phyloP scores from a whole-genome alignment of 2,329 filamentous ascomycete genomes.

The Talaromyces funiculosus region DNA sequence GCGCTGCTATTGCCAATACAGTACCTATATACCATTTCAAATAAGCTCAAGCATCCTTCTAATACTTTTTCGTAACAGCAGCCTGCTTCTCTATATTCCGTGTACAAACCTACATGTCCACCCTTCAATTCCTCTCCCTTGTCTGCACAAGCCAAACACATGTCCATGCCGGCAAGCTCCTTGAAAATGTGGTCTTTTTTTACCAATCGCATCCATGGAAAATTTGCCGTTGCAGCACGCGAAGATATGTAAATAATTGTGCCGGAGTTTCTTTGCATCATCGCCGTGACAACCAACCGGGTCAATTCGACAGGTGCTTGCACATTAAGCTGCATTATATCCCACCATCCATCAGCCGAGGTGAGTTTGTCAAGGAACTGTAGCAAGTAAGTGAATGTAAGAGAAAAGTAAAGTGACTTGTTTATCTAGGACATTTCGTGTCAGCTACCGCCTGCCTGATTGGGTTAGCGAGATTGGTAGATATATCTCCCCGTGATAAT shows the following conservation, averaged over 20 bases:
- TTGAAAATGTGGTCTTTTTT: background rate
- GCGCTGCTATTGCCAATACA: conserved; percentile 1
- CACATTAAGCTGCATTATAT: conserved; percentile 5
- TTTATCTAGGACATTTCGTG: too few relatives aligned
- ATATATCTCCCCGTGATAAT: too few relatives aligned
- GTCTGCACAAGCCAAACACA: conserved; percentile 6
- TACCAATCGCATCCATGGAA: background rate
- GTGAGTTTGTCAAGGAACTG: too few relatives aligned
- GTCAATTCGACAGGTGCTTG: background rate
- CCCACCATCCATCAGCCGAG: conserved; percentile 1
- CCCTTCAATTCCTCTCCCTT: background rate
- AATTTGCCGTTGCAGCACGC: background rate
- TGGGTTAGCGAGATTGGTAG: too few relatives aligned
- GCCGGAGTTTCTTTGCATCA: background rate
- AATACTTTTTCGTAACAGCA: background rate
- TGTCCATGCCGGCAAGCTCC: background rate
- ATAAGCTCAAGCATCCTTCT: background rate
- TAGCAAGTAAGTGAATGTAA: too few relatives aligned
- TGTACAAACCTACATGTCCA: background rate
- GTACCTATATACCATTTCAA: background rate
- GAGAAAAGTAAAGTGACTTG: too few relatives aligned
- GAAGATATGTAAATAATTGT: background rate
- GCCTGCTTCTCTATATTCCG: background rate
- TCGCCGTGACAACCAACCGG: background rate
- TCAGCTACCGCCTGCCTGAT: too few relatives aligned